phyloP scores from a whole-genome alignment of 2,329 filamentous ascomycete genomes.

The Penicillium capsulatum region DNA sequence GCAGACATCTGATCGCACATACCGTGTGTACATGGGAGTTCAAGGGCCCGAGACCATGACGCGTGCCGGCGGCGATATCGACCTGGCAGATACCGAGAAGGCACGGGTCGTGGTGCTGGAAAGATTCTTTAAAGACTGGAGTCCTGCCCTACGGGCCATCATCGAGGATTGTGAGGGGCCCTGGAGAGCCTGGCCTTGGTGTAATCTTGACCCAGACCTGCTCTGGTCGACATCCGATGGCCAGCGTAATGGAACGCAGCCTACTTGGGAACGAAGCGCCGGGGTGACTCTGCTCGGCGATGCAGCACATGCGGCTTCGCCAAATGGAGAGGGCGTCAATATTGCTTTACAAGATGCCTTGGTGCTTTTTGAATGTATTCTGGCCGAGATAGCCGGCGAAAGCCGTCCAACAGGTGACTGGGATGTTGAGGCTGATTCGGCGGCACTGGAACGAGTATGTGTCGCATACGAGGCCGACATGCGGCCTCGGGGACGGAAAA shows the following conservation, averaged over 20 bases:
- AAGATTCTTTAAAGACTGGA: no score
- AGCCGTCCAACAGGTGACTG: no score
- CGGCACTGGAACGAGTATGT: no score
- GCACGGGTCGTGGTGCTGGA: no score
- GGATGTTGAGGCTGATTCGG: no score
- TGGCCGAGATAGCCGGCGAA: no score
- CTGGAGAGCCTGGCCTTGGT: slow-evolving; percentile 24
- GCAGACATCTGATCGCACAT: slow-evolving; percentile 18
- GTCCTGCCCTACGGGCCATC: slow-evolving; percentile 15
- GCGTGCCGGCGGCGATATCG: background rate
- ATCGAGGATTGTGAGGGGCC: slow-evolving; percentile 16
- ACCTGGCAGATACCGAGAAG: background rate
- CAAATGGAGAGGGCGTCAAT: slow-evolving; percentile 32
- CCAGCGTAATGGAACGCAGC: no score
- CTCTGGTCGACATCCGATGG: no score
- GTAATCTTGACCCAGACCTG: no score
- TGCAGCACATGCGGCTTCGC: slow-evolving; percentile 28
- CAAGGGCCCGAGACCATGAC: slow-evolving; percentile 4
- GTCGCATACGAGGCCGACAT: no score
- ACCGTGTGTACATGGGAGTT: slow-evolving; percentile 21
- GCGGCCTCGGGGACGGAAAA: no score
- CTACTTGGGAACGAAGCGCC: slow-evolving; percentile 15
- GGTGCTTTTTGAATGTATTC: no score
- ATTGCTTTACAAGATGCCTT: slow-evolving; percentile 28
- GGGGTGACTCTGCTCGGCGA: slow-evolving; percentile 31